A percentile compares a stretch with the other conserved stretches of the same genome.
Evolutionary conservation across 441 rosid species (phyloP).

Genomic region (Gossypium trilobum): DNA sequence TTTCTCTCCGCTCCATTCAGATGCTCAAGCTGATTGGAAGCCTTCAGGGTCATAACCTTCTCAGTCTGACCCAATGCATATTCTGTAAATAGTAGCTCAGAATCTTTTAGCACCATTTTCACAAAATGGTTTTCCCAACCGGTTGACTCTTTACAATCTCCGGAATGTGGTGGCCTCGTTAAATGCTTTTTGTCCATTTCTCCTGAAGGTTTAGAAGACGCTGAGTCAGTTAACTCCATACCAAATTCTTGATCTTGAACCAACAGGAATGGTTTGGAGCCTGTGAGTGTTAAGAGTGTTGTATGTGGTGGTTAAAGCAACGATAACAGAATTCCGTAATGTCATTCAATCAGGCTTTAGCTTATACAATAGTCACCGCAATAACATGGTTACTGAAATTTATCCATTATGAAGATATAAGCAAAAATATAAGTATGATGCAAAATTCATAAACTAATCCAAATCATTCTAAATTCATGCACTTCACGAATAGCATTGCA

Average conservation of each 20-base stretch:
- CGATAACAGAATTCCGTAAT: background rate
- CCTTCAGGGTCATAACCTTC: conserved; percentile 21
- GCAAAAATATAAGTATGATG: background rate
- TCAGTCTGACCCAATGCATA: conserved; percentile 27
- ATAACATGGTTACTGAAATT: background rate
- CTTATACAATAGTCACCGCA: background rate
- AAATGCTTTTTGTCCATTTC: conserved; percentile 17
- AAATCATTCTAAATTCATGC: too few relatives aligned
- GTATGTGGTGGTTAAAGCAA: background rate
- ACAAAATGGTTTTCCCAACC: conserved; percentile 56
- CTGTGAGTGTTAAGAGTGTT: conserved; percentile 21
- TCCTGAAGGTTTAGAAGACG: conserved; percentile 27
- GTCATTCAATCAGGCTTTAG: background rate
- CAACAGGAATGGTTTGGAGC: conserved; percentile 24
- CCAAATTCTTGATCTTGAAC: conserved; percentile 27
- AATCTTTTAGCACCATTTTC: conserved; percentile 30
- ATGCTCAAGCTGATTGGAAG: conserved; percentile 34
- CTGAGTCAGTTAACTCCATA: conserved; percentile 35
- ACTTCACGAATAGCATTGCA: background rate
- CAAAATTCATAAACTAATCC: background rate
- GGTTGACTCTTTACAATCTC: conserved; percentile 23
- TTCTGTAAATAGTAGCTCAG: conserved; percentile 34
- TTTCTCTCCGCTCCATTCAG: conserved; percentile 24
- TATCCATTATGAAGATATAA: background rate
- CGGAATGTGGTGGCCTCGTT: conserved; percentile 12